Evolutionary conservation across 805 yeast species (phyloP), one percentile per base, ranked within the genome.

Genomic region (Sugiyamaella marilandica): DNA sequence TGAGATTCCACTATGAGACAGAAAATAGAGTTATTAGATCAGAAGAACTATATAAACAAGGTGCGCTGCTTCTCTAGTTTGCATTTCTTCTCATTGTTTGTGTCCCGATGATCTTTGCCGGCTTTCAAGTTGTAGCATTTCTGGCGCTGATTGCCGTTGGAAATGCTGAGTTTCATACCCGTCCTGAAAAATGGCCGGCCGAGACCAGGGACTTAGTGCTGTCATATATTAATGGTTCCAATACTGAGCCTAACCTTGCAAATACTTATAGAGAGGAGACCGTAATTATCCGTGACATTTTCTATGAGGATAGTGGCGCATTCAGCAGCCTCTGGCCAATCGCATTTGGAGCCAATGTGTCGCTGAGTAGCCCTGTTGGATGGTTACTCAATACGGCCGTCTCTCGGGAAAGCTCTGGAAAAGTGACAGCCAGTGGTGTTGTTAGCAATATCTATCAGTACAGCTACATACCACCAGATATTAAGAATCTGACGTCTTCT

Each of bases 281-380:
- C 3, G 18, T 26, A 16, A 35, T 26, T 21, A 47, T 47, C 19
- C 43, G 43, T 4, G 50, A 47, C 21, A 48, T 47, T 16, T 47
- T 9, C 18, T 47, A 47, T 24, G 50, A 47, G 33, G 34, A 47
- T 11, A 47, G 19, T 4, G 50, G 45, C 13, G 4, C 43, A 11
- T 47, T 47, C 50, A 47, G 50, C 21, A 35, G 45, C 13, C 21
- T 47, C 5, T 47, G 50, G 50, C 50, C 50, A n/a, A 32, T 47
- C 10, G 50, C 50, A 5, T 47, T 8, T 35, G 50, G 39, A 10
- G 50, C 50, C 31, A 47, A 47, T 35, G 50, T 47, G 3, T 18
- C 50, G 5, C 33, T 47, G 33, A 35, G 45, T 36, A 37, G 45
- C 33, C 50, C 50, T 7, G 35, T 47, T 18, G 50, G 50, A 5